Evolutionary conservation across 78 protist genomes (phyloP).

Genomic region (Dictyostelium capitatum): DNA sequence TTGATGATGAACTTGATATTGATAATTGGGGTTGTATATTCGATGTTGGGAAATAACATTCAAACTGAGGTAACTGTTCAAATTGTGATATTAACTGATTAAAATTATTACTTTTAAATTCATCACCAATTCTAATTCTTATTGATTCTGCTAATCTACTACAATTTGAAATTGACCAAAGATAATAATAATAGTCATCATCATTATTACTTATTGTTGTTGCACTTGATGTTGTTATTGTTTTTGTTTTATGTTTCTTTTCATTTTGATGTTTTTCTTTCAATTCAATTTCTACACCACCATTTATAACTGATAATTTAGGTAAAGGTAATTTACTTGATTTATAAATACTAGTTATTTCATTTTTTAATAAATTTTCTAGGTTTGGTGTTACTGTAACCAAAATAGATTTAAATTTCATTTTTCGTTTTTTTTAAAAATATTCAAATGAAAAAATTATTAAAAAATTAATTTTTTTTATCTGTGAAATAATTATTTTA

Average conservation of each 20-base stretch:
- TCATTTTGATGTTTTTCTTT: too few relatives aligned
- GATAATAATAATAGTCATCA: constrained; percentile 2
- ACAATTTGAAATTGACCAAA: constrained; percentile 60
- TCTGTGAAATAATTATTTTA: too few relatives aligned
- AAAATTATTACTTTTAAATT: background rate
- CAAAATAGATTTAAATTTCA: background rate
- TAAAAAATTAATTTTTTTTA: too few relatives aligned
- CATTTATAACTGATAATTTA: background rate
- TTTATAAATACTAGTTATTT: constrained; percentile 1
- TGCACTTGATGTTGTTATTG: background rate
- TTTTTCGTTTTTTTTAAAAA: background rate
- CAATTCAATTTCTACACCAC: background rate
- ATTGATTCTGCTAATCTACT: constrained; percentile 53
- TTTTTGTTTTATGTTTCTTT: background rate
- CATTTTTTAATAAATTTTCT: constrained; percentile 11
- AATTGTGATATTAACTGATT: background rate
- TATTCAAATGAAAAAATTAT: too few relatives aligned
- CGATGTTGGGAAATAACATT: background rate
- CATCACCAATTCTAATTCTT: constrained; percentile 32
- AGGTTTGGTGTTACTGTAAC: constrained; percentile 20
- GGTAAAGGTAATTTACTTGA: background rate
- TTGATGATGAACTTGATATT: background rate
- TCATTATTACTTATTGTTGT: background rate
- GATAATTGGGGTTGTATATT: background rate
- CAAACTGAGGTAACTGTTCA: background rate